These are phyloP conservation scores for Onygenales sp. DNA, from an alignment of 2,329 filamentous ascomycete species.

Conservation along the genomic window DNA sequence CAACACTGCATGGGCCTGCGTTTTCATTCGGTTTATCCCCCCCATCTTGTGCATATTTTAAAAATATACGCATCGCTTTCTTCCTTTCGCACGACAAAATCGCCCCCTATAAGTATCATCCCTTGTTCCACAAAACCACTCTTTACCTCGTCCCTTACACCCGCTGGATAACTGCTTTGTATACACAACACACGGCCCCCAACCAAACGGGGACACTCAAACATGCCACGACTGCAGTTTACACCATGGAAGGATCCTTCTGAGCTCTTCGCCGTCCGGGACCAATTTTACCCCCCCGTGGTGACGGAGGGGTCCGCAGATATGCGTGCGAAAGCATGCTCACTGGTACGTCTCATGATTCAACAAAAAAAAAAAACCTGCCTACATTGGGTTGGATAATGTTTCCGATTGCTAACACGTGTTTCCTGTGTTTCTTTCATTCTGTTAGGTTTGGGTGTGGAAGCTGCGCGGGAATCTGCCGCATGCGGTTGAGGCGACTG, in stretches of 20 bases:
- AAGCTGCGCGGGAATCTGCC: conserved; percentile 36
- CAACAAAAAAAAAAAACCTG: background rate
- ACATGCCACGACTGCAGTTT: conserved; percentile 32
- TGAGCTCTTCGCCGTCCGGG: conserved; percentile 27
- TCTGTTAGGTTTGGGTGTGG: conserved; percentile 33
- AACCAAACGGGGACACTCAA: background rate
- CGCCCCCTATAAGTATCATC: no score
- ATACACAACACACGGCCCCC: background rate
- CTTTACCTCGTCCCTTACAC: background rate
- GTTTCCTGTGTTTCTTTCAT: background rate
- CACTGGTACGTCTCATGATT: conserved; percentile 23
- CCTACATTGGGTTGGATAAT: background rate
- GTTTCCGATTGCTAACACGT: conserved; percentile 1
- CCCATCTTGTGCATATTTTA: no score
- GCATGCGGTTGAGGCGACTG: conserved; percentile 37
- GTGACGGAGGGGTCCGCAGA: conserved; percentile 24
- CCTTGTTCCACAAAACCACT: background rate
- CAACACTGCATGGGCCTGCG: no score
- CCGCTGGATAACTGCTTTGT: background rate
- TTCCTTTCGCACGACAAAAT: no score
- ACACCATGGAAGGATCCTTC: conserved; percentile 33
- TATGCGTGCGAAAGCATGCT: conserved; percentile 30
- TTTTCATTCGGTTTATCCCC: no score
- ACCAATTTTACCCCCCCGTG: conserved; percentile 29
- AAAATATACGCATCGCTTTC: no score